These are phyloP conservation scores for Sarocladiaceae sp. DNA, from an alignment of 2,329 filamentous ascomycete species.

Conservation along the genomic window DNA sequence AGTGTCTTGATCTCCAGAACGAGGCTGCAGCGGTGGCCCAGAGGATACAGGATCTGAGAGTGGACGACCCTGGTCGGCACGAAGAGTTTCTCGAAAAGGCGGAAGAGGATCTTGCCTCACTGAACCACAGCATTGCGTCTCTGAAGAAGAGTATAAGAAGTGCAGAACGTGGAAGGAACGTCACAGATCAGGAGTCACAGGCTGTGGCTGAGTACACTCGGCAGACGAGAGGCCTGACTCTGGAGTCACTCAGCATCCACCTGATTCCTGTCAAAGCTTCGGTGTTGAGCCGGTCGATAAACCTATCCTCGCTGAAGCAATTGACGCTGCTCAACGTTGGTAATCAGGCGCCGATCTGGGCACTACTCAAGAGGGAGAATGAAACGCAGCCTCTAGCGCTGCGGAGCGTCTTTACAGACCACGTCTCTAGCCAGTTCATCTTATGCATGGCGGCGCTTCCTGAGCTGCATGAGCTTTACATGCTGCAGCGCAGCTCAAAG, in stretches of 20 bases:
- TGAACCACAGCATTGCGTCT: not conserved
- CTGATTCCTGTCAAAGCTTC: slow-evolving; percentile 55
- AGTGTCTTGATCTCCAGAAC: slow-evolving; percentile 1
- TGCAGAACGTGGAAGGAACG: not conserved
- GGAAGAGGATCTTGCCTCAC: not conserved
- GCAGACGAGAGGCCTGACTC: slow-evolving; percentile 49
- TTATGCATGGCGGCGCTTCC: slow-evolving; percentile 46
- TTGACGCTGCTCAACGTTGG: slow-evolving; percentile 60
- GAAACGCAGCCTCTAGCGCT: slow-evolving; percentile 43
- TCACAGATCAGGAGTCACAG: not conserved
- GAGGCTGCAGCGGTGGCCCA: slow-evolving; percentile 1
- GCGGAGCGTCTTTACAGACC: slow-evolving; percentile 56
- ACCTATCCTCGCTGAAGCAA: slow-evolving; percentile 48
- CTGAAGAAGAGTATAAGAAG: not conserved
- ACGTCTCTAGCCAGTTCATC: slow-evolving; percentile 51
- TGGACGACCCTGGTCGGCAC: not conserved
- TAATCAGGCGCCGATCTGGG: slow-evolving; percentile 54
- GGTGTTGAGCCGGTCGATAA: slow-evolving; percentile 48
- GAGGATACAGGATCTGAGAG: slow-evolving; percentile 3
- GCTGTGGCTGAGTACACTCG: slow-evolving; percentile 47
- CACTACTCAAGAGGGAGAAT: slow-evolving; percentile 48
- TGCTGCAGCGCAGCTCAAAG: slow-evolving; percentile 48
- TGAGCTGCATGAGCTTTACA: slow-evolving; percentile 50
- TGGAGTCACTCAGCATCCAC: slow-evolving; percentile 49
- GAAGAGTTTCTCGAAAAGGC: slow-evolving; percentile 1